Percentiles rank a stretch among this genome's conserved stretches.
These are phyloP conservation scores for Lachnellula subtilissima DNA, from an alignment of 2,329 filamentous ascomycete species.

Conservation along the genomic window DNA sequence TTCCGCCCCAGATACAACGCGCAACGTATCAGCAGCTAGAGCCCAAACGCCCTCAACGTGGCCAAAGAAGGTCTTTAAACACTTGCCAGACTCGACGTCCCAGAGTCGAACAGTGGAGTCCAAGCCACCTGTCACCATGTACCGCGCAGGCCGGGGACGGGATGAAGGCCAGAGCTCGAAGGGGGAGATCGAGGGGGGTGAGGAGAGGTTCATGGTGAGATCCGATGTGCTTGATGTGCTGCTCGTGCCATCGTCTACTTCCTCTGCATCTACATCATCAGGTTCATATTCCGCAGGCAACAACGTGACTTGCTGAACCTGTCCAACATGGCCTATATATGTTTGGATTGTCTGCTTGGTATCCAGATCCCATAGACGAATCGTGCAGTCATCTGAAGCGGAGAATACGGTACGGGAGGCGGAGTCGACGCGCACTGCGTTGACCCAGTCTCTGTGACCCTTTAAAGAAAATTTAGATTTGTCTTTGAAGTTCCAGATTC, in stretches of 20 bases:
- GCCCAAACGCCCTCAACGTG: conserved; percentile 97
- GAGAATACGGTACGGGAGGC: conserved; percentile 82
- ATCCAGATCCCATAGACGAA: conserved; percentile 91
- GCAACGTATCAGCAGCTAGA: conserved; percentile 79
- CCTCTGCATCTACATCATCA: conserved; percentile 60
- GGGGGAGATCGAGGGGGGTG: conserved; percentile 16
- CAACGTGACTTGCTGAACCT: conserved; percentile 85
- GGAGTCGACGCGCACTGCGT: conserved; percentile 84
- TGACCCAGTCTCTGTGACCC: conserved; percentile 92
- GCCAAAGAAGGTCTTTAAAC: conserved; percentile 89
- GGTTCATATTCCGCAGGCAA: conserved; percentile 86
- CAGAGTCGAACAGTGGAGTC: conserved; percentile 90
- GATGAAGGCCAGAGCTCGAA: conserved; percentile 53
- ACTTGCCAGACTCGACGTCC: conserved; percentile 78
- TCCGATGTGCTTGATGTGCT: conserved; percentile 22
- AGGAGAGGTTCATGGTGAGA: conserved; percentile 1
- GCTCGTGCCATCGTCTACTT: conserved; percentile 49
- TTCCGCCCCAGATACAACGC: conserved; percentile 84
- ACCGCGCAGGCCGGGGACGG: conserved; percentile 73
- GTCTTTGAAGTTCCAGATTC: conserved; percentile 87
- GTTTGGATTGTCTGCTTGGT: conserved; percentile 69
- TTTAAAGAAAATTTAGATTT: conserved; percentile 74
- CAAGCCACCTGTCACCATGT: conserved; percentile 88
- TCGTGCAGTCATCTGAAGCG: conserved; percentile 86
- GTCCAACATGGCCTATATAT: conserved; percentile 87